These are phyloP conservation scores for Harringtonia lauricola DNA, from an alignment of 2,329 filamentous ascomycete species.

Conservation along the genomic window DNA sequence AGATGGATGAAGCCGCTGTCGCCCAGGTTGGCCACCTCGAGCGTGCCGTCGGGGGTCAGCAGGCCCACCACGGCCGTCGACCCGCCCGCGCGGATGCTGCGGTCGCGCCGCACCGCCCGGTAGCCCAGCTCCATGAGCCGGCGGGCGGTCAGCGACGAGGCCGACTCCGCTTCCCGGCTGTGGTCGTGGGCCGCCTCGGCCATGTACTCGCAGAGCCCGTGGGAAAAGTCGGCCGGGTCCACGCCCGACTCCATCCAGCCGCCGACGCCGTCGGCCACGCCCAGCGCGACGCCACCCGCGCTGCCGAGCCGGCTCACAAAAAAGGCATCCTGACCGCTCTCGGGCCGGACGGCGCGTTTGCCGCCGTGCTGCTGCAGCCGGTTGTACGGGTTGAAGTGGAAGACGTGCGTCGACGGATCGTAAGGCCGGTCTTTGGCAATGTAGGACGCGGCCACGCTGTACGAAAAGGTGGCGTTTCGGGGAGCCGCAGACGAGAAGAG, in stretches of 20 bases:
- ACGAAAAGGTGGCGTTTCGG: slow-evolving; percentile 40
- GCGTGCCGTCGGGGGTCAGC: slow-evolving; percentile 56
- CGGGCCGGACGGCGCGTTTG: slow-evolving; percentile 48
- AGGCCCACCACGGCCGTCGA: slow-evolving; percentile 88
- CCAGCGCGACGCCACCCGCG: slow-evolving; percentile 64
- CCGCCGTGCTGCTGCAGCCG: slow-evolving; percentile 34
- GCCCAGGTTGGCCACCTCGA: slow-evolving; percentile 88
- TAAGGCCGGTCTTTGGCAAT: slow-evolving; percentile 61
- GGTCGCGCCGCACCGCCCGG: slow-evolving; percentile 66
- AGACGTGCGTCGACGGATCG: slow-evolving; percentile 57
- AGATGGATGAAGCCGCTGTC: slow-evolving; percentile 91
- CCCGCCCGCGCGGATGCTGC: slow-evolving; percentile 66
- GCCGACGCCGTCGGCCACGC: slow-evolving; percentile 87
- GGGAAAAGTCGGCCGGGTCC: slow-evolving; percentile 90
- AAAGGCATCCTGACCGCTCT: slow-evolving; percentile 90
- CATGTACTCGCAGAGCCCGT: slow-evolving; percentile 91
- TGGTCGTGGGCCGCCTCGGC: slow-evolving; percentile 59
- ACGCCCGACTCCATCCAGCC: slow-evolving; percentile 90
- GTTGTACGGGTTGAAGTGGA: slow-evolving; percentile 59
- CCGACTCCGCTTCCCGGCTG: slow-evolving; percentile 18
- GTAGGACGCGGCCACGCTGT: slow-evolving; percentile 64
- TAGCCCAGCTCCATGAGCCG: slow-evolving; percentile 75
- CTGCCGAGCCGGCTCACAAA: slow-evolving; percentile 77
- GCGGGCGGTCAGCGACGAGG: slow-evolving; percentile 44
- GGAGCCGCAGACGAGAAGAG: not conserved